A percentile compares a stretch with the other conserved stretches of the same genome.
phyloP scores from a whole-genome alignment of 768 basidiomycete species.

The Russula virescens region DNA sequence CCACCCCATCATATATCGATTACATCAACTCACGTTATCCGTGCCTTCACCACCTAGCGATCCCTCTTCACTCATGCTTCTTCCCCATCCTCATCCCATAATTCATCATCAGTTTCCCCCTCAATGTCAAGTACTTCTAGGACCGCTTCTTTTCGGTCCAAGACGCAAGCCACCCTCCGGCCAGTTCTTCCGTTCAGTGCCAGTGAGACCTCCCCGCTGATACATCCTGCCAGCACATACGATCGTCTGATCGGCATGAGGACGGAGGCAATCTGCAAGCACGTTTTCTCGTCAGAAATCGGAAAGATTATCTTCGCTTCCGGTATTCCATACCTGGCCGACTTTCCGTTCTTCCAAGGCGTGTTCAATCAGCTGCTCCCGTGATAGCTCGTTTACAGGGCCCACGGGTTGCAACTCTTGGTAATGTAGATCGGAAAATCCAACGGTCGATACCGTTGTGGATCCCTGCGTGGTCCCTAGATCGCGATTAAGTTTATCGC shows the following conservation, averaged over 20 bases:
- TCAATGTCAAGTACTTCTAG: slow-evolving; percentile 78
- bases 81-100: slow-evolving; percentile 21
- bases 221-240: slow-evolving; percentile 50
- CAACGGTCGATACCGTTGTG: slow-evolving; percentile 57
- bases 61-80: slow-evolving; percentile 1
- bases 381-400: slow-evolving; percentile 49
- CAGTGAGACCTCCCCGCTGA: slow-evolving; percentile 48
- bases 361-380: slow-evolving; percentile 61
- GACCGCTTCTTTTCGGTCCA: slow-evolving; percentile 55
- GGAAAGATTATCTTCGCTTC: slow-evolving; percentile 7
- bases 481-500: slow-evolving; percentile 20
- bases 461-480: slow-evolving; percentile 38
- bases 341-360: slow-evolving; percentile 51
- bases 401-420: slow-evolving; percentile 41
- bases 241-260: slow-evolving; percentile 51
- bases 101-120: slow-evolving; percentile 33
- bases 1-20: not conserved
- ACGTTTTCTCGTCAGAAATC: slow-evolving; percentile 14
- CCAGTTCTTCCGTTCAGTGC: slow-evolving; percentile 72
- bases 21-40: not conserved
- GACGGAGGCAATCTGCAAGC: slow-evolving; percentile 43
- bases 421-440: slow-evolving; percentile 58
- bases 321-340: slow-evolving; percentile 54
- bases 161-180: slow-evolving; percentile 68
- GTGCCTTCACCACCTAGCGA: not conserved